A percentile compares a stretch with the other conserved stretches of the same genome.
These are phyloP conservation scores for Nemophila menziesii DNA, from an alignment of 257 asterid species.

Conservation along the genomic window DNA sequence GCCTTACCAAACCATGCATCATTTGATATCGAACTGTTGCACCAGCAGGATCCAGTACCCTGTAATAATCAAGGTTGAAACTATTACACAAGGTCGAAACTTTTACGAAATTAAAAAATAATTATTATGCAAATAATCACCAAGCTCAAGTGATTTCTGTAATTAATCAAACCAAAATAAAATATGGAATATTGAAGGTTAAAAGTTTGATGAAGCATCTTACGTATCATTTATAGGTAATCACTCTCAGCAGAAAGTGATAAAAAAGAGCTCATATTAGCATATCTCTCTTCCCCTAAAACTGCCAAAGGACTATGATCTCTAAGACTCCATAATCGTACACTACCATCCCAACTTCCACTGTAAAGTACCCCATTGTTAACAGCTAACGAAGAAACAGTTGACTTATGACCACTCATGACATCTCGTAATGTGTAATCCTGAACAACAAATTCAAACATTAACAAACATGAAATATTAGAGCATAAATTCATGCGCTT, in stretches of 20 bases:
- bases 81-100: too few relatives aligned
- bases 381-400: constrained; percentile 55
- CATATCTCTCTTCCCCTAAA: constrained; percentile 45
- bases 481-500: constrained; percentile 13
- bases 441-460: constrained; percentile 23
- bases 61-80: too few relatives aligned
- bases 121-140: too few relatives aligned
- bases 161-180: too few relatives aligned
- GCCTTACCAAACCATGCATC: too few relatives aligned
- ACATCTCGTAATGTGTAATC: constrained; percentile 47
- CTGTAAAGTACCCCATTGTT: constrained; percentile 63
- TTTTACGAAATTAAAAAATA: too few relatives aligned
- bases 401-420: constrained; percentile 80
- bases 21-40: too few relatives aligned
- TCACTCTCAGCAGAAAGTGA: constrained; percentile 66
- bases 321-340: constrained; percentile 73
- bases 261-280: constrained; percentile 37
- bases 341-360: constrained; percentile 98
- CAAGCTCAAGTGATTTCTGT: too few relatives aligned
- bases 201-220: too few relatives aligned
- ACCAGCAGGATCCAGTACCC: too few relatives aligned
- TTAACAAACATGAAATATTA: constrained; percentile 5
- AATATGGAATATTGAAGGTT: too few relatives aligned
- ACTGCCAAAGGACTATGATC: constrained; percentile 74
- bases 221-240: too few relatives aligned